Conservation (phyloP, 2,329 filamentous ascomycete genomes). For the Knufia petricola region DNA sequence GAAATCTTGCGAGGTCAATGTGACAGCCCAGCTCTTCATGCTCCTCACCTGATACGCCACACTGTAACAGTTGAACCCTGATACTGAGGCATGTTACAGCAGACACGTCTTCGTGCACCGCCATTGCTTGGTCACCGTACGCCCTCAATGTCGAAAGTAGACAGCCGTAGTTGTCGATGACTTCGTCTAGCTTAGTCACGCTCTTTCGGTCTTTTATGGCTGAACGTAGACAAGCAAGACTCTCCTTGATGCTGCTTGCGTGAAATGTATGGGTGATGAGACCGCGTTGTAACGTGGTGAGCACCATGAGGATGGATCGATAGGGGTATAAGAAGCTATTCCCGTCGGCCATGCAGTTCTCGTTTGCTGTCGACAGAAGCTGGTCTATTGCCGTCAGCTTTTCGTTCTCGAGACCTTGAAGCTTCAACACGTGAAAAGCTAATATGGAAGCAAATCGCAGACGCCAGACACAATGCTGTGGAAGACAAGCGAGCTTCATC, state of each 20-base stretch:
- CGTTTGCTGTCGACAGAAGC: too few species aligned
- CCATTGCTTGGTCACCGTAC: constrained; percentile 47
- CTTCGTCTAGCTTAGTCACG: constrained; percentile 32
- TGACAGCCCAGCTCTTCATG: constrained; percentile 35
- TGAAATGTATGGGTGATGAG: constrained; percentile 18
- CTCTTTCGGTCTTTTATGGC: constrained; percentile 38
- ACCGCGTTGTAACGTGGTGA: constrained; percentile 13
- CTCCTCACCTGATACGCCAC: constrained; percentile 30
- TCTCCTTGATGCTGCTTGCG: constrained; percentile 4
- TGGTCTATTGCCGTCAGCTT: too few species aligned
- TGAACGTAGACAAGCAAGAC: constrained; percentile 16
- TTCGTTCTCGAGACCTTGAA: background rate
- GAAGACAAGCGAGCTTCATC: background rate
- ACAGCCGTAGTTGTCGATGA: constrained; percentile 42
- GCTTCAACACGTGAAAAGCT: background rate
- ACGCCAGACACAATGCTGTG: constrained; percentile 4
- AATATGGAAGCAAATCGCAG: constrained; percentile 4
- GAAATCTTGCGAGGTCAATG: constrained; percentile 44
- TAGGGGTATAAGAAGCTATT: constrained; percentile 13
- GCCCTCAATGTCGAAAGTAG: constrained; percentile 45
- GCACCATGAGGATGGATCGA: constrained; percentile 9
- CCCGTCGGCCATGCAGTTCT: too few species aligned
- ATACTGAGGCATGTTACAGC: constrained; percentile 42
- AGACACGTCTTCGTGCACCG: constrained; percentile 45
- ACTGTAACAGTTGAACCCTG: constrained; percentile 39